A percentile compares a stretch with the other conserved stretches of the same genome.
These are phyloP conservation scores for Naegleria lovaniensis DNA, from an alignment of 208 protist genomes.

Conservation along the genomic window DNA sequence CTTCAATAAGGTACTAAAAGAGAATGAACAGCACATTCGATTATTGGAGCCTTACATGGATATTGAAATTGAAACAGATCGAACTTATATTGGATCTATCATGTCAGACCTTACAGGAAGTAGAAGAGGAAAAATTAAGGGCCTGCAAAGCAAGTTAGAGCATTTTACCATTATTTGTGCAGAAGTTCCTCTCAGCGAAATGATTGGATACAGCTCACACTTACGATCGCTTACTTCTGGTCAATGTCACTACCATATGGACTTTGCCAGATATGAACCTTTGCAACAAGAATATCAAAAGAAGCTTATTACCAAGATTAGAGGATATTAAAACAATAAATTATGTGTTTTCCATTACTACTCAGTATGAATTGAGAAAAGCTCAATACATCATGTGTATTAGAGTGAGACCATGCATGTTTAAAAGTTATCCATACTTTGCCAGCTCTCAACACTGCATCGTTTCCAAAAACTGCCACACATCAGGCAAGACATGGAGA, in stretches of 20 bases:
- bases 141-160: background rate
- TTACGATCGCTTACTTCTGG: slow-evolving; percentile 13
- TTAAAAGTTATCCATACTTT: background rate
- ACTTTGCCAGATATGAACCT: background rate
- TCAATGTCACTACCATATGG: slow-evolving; percentile 12
- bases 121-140: slow-evolving; percentile 22
- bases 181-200: slow-evolving; percentile 18
- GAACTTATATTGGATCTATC: background rate
- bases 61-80: background rate
- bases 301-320: background rate
- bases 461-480: background rate
- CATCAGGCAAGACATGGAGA: background rate
- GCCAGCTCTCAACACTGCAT: background rate
- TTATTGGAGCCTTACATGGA: slow-evolving; percentile 27
- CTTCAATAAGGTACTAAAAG: background rate
- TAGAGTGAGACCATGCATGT: too few relatives aligned
- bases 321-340: background rate
- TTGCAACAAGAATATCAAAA: slow-evolving; percentile 16
- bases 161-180: background rate
- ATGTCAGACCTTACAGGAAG: background rate
- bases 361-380: too few relatives aligned
- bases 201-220: slow-evolving; percentile 24
- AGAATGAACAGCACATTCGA: background rate
- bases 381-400: too few relatives aligned
- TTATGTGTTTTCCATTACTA: too few relatives aligned